Base-by-base conservation (phyloP, 2,329 filamentous ascomycete species). In the Calycina herbarum region DNA sequence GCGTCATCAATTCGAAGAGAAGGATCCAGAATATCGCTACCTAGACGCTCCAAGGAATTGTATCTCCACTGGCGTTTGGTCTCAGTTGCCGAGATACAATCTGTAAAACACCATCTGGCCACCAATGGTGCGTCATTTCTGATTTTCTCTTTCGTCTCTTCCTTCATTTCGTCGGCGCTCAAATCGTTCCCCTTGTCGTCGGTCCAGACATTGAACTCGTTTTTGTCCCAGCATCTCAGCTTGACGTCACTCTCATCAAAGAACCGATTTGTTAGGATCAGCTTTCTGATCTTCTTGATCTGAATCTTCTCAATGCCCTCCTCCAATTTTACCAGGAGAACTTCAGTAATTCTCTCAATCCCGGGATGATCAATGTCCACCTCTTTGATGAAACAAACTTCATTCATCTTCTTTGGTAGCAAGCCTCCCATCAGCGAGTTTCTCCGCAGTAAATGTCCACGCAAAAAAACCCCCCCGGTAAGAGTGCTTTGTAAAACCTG, bases 311-410 rank as follows among this genome's bases (percentile, higher is more conserved):
- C 31, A 5, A 33, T 8, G 7, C 31, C 31, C 1, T 75, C 67
- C 1, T 78, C 70, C 0, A 88, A 77, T 0, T 78, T 66, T 0
- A 69, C 60, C 0, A 82, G 64, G 0, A 75, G 56, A 0, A 88
- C 72, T 1, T 86, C 82, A 0, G 83, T 69, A 0, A 80, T 65
- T 0, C 78, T 74, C 24, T 85, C 81, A 0, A 76, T 65, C 0
- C 78, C 62, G 0, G 68, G 65, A 42, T 83, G 79, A 5, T 79
- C 75, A 0, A 76, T 64, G 5, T 79, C 75, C 2, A 80, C 67
- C 3, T 81, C 75, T 29, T 67, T 63, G 10, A 66, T 42, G 76
- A 81, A 79, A 77, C 77, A 27, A 0, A 86, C 64, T 65, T 86
- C 84, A 57, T 84, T 81, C 0, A 75, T 1, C 74, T 73, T 8